Evolutionary conservation across 805 yeast species (phyloP), one percentile per base, ranked within the genome.

Genomic region (Schwanniomyces vanrijiae): DNA sequence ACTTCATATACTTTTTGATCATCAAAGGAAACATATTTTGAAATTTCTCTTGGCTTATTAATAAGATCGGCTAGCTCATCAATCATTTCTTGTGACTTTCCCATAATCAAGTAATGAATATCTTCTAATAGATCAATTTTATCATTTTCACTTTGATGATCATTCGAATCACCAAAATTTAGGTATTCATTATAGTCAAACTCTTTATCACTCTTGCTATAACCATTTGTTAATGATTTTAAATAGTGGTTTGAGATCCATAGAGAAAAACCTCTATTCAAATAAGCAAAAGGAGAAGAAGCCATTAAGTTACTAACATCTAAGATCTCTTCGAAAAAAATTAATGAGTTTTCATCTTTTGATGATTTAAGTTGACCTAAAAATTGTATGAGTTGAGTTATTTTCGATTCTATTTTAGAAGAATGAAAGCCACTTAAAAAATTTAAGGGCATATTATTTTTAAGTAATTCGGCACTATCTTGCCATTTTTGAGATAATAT

Each of bases 71-170:
- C 55, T 1, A 65, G 46, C 3, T 64, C 64, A 31, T 73, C 76
- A 3, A 80, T 57, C 2, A 80, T 44, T 1, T 67, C 71, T 46
- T 73, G 77, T 0, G 84, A 71, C 40, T 59, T 61, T 16, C 58
- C 59, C 50, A 71, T 55, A 4, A 70, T 45, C 28, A 69, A 46
- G 38, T 68, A 71, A 2, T 58, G 51, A 3, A 60, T 43, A 44
- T 71, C 74, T 21, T 61, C 67, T 1, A 37, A 51, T 1, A 16
- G 8, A 4, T 46, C 33, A 8, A 31, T 25, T 7, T 50, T 49
- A 3, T 28, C 28, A 19, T 43, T 53, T 16, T 51, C 48, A 1
- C 54, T 46, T 10, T 34, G 40, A 22, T 39, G 49, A 5, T 53
- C 45, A 4, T 53, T 62, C 9, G 52, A 13, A 16, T 28, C 64